Evolutionary conservation across 1,139 yeast species (phyloP).

Genomic region (Scheffersomyces lignicola): DNA sequence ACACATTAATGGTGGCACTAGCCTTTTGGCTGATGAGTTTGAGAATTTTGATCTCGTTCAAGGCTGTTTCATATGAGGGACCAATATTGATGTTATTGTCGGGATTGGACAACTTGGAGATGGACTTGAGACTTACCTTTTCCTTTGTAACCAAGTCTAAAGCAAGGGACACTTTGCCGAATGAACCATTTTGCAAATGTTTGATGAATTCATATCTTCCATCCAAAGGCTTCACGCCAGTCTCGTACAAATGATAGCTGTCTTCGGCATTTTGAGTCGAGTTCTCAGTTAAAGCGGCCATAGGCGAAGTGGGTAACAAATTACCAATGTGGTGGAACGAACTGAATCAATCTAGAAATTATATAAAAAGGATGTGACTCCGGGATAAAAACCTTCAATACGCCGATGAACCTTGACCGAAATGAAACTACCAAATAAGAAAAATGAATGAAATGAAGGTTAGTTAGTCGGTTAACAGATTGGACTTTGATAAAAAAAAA

Average conservation of each 20-base stretch:
- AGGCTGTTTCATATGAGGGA: conserved; percentile 29
- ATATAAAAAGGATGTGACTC: neutral
- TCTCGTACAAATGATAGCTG: conserved; percentile 7
- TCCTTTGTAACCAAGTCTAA: conserved; percentile 26
- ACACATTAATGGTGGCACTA: conserved; percentile 37
- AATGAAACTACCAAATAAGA: too few relatives aligned
- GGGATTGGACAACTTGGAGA: conserved; percentile 16
- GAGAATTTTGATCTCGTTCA: conserved; percentile 48
- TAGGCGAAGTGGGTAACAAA: too few relatives aligned
- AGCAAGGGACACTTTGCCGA: conserved; percentile 55
- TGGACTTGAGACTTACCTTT: conserved; percentile 40
- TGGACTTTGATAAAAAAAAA: too few relatives aligned
- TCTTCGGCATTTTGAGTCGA: too few relatives aligned
- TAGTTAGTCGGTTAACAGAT: too few relatives aligned
- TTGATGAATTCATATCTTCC: conserved; percentile 36
- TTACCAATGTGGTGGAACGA: too few relatives aligned
- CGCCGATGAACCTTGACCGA: too few relatives aligned
- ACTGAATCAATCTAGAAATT: too few relatives aligned
- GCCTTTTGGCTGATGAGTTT: conserved; percentile 7
- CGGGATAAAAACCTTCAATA: too few relatives aligned
- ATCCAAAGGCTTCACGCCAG: conserved; percentile 16
- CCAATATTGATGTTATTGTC: conserved; percentile 9
- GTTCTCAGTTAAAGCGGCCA: too few relatives aligned
- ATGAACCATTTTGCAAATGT: conserved; percentile 51
- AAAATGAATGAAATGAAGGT: too few relatives aligned